phyloP scores from a whole-genome alignment of 73 alveolate genomes.

The Symbiodinium natans region DNA sequence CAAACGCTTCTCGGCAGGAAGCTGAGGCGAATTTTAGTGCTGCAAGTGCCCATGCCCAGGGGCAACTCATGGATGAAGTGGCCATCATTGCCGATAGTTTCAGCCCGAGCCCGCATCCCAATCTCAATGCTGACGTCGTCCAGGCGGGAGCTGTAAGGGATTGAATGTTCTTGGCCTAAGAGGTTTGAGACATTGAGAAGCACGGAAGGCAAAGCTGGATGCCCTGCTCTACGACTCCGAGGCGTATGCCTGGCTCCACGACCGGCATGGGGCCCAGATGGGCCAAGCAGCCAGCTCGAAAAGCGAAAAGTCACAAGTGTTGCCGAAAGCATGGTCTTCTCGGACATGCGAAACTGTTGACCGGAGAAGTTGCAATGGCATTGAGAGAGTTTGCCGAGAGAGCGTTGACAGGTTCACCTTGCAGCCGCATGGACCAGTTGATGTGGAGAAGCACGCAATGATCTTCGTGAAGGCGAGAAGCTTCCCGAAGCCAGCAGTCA shows the following conservation, averaged over 20 bases:
- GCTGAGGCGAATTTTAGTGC: no score
- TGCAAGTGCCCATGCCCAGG: no score
- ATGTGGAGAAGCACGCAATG: conserved; percentile 23
- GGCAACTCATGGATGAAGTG: conserved; percentile 9
- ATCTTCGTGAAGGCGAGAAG: conserved; percentile 57
- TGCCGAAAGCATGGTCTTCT: no score
- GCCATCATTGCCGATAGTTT: conserved; percentile 82
- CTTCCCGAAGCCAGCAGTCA: no score
- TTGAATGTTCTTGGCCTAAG: not conserved
- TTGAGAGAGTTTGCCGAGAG: no score
- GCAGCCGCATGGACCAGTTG: conserved; percentile 35
- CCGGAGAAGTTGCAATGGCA: no score
- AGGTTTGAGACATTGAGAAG: not conserved
- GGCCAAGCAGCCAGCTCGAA: no score
- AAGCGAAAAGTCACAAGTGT: no score
- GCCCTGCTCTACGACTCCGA: conserved; percentile 73
- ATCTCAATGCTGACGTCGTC: conserved; percentile 52
- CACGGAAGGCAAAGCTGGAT: conserved; percentile 70
- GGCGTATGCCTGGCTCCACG: conserved; percentile 54
- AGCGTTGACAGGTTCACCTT: conserved; percentile 72
- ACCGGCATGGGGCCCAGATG: conserved; percentile 1
- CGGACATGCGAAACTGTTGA: no score
- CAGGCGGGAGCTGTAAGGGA: not conserved
- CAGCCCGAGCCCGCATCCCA: conserved; percentile 56
- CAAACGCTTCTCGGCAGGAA: no score